Evolutionary conservation across 2,329 filamentous ascomycete genomes (phyloP), one percentile per base, ranked within the genome.

Genomic region (Pseudopyricularia javanii): DNA sequence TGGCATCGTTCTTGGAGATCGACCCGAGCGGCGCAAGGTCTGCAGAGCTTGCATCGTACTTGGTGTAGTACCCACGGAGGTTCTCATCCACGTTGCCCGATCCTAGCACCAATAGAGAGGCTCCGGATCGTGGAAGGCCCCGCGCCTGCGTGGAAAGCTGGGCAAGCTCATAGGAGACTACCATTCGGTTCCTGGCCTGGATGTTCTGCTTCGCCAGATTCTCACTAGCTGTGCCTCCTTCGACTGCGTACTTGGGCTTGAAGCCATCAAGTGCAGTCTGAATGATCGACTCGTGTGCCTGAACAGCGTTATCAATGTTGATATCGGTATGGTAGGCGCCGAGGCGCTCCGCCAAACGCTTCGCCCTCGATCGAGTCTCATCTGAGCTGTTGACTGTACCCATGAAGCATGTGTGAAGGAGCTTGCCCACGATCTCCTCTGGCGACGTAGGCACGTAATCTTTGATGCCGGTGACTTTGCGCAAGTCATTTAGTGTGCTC

Each of bases 281-380:
- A 24, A 66, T 57, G 48, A 66, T 60, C 17, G 57, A 54, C 34
- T 64, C 58, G 57, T 83, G 77, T 1, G 79, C 71, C 7, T 77
- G 78, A 43, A 83, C 81, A n/a, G 69, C 71, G 37, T 65, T 82
- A 59, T 90, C 86, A 55, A 90, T 88, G 58, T 88, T 79, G 51
- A 88, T 71, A 60, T 89, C 78, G 4, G 79, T 72, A 62, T 91
- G 87, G 59, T 88, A 82, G 5, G 78, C 72, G 2, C 86, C 86
- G 48, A 90, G 86, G 7, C 69, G 73, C 9, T 70, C 59, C 3
- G 74, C 65, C 1, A 90, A 71, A 1, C 76, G 70, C 59, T 76
- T 76, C 3, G 86, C 83, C 37, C 86, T 69, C 11, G 69, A 70
- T 9, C 81, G 66, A 1, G 82, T 85, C 55, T 83, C 79, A 26